These are phyloP conservation scores for Saccharomycopsis fermentans DNA, from an alignment of 805 yeast species.

Conservation along the genomic window DNA sequence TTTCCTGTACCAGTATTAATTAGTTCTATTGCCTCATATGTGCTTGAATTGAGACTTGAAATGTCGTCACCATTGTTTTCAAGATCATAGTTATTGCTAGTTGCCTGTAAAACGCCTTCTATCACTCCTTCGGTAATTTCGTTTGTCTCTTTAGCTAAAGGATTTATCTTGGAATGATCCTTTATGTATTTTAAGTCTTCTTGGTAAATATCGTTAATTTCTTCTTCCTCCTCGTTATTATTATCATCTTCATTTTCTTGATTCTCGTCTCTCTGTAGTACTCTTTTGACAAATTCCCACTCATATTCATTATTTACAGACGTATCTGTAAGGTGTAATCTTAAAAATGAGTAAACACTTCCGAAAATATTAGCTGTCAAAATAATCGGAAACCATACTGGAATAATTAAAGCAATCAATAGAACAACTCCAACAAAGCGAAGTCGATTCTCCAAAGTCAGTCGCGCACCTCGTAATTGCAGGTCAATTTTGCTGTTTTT, in stretches of 20 bases:
- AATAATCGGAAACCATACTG: slow-evolving; percentile 43
- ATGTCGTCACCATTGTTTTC: not conserved
- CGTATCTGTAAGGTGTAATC: slow-evolving; percentile 19
- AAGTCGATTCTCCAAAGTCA: slow-evolving; percentile 16
- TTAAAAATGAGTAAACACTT: slow-evolving; percentile 4
- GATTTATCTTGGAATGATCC: slow-evolving; percentile 5
- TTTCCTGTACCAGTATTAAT: not conserved
- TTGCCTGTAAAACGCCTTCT: slow-evolving; percentile 16
- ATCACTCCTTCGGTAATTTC: slow-evolving; percentile 17
- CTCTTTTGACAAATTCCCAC: slow-evolving; percentile 2
- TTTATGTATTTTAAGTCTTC: slow-evolving; percentile 11
- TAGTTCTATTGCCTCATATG: not conserved
- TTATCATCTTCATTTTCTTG: not conserved
- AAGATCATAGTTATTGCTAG: slow-evolving; percentile 14
- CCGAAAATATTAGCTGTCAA: slow-evolving; percentile 22
- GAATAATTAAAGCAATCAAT: slow-evolving; percentile 25
- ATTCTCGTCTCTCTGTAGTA: not conserved
- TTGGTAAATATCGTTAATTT: slow-evolving; percentile 20
- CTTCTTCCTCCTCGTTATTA: slow-evolving; percentile 18
- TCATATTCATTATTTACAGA: slow-evolving; percentile 19
- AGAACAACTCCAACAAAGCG: slow-evolving; percentile 22
- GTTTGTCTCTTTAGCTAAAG: slow-evolving; percentile 14
- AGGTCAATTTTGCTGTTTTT: slow-evolving; percentile 22
- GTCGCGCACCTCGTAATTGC: not conserved
- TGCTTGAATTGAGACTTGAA: not conserved